Evolutionary conservation across 1,284 basidiomycete genomes (phyloP), one percentile per base, ranked within the genome.

Genomic region (Boletus calvinii): DNA sequence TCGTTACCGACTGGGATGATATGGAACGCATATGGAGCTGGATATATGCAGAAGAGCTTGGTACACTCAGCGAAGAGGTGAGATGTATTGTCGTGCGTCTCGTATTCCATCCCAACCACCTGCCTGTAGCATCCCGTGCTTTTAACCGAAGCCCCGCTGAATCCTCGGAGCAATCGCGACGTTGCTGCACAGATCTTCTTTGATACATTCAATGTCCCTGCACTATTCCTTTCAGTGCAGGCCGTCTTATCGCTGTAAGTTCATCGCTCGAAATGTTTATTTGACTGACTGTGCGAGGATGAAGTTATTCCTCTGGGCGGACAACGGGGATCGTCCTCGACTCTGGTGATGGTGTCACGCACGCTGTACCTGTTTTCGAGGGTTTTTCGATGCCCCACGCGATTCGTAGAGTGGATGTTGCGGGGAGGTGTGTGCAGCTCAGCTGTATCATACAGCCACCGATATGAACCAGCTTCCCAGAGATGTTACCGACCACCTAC

Each of bases 351-450:
- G 97, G 97, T 20, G 97, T 99, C 2, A 98, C 97, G 18, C 97
- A 99, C 62, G 94, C 97, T 3, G 97, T 99, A 3, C 97, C 97
- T 3, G 97, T 99, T 10, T 99, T 97, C 65, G 97, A 99, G 70
- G 97, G 97, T 0, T 99, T 99, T 75, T 95, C 93, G 9, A 98
- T 99, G 92, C 95, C 96, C 34, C 94, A 99, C 68, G 96, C 97
- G 34, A 96, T 99, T 60, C 86, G 94, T 49, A 77, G 97, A 64
- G 89, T 98, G 52, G 97, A 99, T 69, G 84, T 99, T 6, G 97
- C 97, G 20, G 97, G 97, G 62, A 80, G 94, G 87, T 93, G 71
- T 62, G 77, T 64, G 29, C 6, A 32, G 17, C 26, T 29, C 15
- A 12, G 49, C 31, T 54, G 15, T 37, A 38, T 37, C 44, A 46